Evolutionary conservation across 768 basidiomycete species (phyloP).

Genomic region (Naganishia antarctica): DNA sequence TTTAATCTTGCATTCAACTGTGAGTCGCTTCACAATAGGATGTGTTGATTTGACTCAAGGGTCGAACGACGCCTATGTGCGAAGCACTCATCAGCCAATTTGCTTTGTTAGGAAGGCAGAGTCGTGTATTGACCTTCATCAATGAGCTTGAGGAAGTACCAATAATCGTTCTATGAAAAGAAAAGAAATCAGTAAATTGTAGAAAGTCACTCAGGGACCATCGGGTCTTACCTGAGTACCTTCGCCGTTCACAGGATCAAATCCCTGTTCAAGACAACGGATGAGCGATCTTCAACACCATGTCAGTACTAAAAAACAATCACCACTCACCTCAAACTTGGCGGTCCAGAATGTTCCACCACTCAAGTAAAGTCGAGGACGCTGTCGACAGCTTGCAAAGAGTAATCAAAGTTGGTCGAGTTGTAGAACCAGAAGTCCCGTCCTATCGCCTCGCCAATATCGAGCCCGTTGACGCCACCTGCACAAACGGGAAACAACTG

Average conservation of each 20-base stretch:
- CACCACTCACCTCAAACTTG: background rate
- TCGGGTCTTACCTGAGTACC: slow-evolving; percentile 4
- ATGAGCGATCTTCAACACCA: too few species aligned
- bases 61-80: too few species aligned
- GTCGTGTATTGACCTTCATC: background rate
- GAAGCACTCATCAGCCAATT: too few species aligned
- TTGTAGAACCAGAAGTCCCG: slow-evolving; percentile 21
- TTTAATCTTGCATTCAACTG: too few species aligned
- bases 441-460: slow-evolving; percentile 22
- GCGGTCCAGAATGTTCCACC: slow-evolving; percentile 23
- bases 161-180: background rate
- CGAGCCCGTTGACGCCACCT: slow-evolving; percentile 18
- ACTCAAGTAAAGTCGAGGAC: background rate
- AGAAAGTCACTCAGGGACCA: background rate
- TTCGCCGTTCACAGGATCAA: background rate
- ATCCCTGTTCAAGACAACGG: background rate
- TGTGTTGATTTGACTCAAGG: too few species aligned
- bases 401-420: slow-evolving; percentile 12
- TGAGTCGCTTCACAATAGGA: too few species aligned
- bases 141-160: background rate
- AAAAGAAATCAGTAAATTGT: background rate
- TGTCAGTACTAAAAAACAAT: too few species aligned
- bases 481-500: background rate
- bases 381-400: slow-evolving; percentile 13
- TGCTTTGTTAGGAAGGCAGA: too few species aligned